Conservation (phyloP, 2,329 filamentous ascomycete species). For the Orbilia brochopaga region DNA sequence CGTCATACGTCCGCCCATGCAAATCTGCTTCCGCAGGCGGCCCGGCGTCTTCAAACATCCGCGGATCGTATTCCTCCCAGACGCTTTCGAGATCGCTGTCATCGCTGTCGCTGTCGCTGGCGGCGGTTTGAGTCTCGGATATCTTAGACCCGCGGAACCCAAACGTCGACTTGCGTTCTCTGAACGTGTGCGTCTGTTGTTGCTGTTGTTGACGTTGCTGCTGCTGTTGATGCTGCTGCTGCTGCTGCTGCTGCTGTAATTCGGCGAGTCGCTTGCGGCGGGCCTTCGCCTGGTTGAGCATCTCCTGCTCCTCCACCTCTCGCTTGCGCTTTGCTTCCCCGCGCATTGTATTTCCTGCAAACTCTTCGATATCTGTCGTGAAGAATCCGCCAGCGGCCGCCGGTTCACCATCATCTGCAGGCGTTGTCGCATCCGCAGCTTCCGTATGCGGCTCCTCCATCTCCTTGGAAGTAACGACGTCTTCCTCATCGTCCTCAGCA, state of each 20-base stretch:
- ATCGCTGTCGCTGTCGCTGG: background rate
- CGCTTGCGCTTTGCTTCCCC: conserved; percentile 4
- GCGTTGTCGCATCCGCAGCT: conserved; percentile 62
- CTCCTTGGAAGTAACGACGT: conserved; percentile 37
- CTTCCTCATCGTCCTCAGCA: conserved; percentile 51
- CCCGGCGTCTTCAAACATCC: conserved; percentile 6
- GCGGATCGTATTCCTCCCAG: conserved; percentile 22
- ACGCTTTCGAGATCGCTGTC: background rate
- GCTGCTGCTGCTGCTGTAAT: conserved; percentile 11
- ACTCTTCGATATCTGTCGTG: conserved; percentile 26
- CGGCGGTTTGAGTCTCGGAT: too few relatives aligned
- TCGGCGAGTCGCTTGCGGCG: conserved; percentile 10
- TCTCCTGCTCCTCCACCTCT: conserved; percentile 11
- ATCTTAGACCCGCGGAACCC: too few relatives aligned
- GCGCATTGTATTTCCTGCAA: conserved; percentile 19
- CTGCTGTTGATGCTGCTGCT: conserved; percentile 10
- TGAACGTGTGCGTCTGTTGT: too few relatives aligned
- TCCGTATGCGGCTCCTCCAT: conserved; percentile 55
- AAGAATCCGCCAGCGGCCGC: conserved; percentile 35
- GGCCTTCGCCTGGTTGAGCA: conserved; percentile 18
- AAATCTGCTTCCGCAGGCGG: too few relatives aligned
- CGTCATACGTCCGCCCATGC: too few relatives aligned
- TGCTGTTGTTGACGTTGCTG: conserved; percentile 6
- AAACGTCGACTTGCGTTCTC: too few relatives aligned
- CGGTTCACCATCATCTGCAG: conserved; percentile 46